Conservation (phyloP, 768 basidiomycete genomes). For the Boletus reticuloceps region DNA sequence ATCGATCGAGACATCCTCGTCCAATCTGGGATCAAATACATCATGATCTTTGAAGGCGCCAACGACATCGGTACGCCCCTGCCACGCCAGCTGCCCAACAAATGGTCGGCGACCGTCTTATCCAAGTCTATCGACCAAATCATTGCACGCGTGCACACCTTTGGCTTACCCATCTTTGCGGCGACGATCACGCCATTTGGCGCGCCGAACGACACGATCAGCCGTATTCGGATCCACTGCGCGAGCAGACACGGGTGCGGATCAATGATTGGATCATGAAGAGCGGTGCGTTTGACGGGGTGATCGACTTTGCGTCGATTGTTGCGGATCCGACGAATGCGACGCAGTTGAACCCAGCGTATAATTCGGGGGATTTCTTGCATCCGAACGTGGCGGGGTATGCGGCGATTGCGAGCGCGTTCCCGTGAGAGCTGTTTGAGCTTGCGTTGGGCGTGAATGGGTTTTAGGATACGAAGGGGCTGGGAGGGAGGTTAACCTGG, state of each 20-base stretch:
- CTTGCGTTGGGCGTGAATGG: not conserved
- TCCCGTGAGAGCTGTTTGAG: constrained; percentile 1
- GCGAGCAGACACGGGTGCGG: not conserved
- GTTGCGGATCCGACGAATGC: constrained; percentile 7
- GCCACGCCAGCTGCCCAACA: not conserved
- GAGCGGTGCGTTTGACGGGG: not conserved
- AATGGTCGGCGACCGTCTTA: not conserved
- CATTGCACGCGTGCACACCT: not conserved
- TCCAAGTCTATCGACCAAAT: constrained; percentile 2
- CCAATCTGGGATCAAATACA: constrained; percentile 5
- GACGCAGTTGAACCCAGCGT: not conserved
- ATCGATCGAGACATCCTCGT: constrained; percentile 2
- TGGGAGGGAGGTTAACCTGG: too few species aligned
- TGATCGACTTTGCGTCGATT: constrained; percentile 8
- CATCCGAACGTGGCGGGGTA: constrained; percentile 7
- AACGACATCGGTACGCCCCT: constrained; percentile 4
- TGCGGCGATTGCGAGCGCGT: not conserved
- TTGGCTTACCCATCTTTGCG: constrained; percentile 1
- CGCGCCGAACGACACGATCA: not conserved
- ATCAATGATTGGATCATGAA: constrained; percentile 1
- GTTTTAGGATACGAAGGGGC: not conserved
- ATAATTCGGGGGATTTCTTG: not conserved
- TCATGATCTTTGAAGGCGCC: constrained; percentile 8
- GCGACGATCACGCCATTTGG: constrained; percentile 4
- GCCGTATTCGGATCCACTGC: not conserved